Conservation (phyloP, 2,329 filamentous ascomycete genomes). For the Cryphonectria nitschkei region DNA sequence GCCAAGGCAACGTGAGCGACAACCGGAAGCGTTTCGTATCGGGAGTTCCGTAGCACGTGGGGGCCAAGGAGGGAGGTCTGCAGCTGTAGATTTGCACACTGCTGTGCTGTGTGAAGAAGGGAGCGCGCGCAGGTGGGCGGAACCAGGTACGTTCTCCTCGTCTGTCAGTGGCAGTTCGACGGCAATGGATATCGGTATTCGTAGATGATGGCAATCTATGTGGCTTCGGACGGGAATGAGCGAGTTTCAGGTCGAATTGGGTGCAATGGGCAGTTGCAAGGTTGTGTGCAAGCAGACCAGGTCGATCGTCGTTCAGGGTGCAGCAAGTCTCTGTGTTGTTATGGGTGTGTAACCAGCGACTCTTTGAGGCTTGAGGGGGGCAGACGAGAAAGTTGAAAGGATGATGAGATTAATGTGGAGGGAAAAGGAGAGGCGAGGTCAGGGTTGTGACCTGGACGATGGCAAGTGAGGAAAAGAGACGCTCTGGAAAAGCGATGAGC, state of each 20-base stretch:
- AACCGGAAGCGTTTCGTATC: background rate
- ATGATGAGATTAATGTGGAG: background rate
- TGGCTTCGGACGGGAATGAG: background rate
- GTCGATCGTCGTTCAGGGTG: background rate
- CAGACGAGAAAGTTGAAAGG: background rate
- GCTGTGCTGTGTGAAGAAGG: background rate
- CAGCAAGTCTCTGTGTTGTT: background rate
- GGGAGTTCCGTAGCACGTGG: background rate
- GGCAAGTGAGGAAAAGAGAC: background rate
- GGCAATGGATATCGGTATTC: background rate
- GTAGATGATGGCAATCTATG: constrained; percentile 3
- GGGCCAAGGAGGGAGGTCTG: background rate
- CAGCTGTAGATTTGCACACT: background rate
- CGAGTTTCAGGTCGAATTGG: constrained; percentile 1
- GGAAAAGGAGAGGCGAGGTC: constrained; percentile 2
- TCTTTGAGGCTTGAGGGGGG: background rate
- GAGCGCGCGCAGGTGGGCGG: background rate
- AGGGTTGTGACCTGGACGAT: background rate
- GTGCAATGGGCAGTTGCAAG: background rate
- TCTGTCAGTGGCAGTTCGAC: background rate
- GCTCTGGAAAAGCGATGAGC: background rate
- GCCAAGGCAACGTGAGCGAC: background rate
- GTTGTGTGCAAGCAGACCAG: background rate
- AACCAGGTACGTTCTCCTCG: background rate
- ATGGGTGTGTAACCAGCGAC: no score